Evolutionary conservation across 139 green algal genomes (phyloP).

Genomic region (Coelastrella sp.): DNA sequence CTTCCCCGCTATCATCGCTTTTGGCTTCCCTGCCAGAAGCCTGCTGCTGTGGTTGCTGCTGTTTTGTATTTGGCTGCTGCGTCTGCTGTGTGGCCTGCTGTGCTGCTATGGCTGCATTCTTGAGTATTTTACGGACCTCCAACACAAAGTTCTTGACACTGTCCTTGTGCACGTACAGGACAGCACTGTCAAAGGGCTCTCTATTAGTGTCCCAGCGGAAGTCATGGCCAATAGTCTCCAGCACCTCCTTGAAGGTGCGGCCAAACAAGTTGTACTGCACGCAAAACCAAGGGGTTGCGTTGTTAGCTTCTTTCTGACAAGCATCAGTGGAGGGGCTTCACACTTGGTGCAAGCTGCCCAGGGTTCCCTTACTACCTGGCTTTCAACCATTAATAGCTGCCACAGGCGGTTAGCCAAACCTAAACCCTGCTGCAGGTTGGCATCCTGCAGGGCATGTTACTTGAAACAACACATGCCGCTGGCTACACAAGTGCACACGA

Average conservation of each 20-base stretch:
- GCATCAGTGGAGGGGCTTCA: no score
- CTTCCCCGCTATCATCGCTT: not conserved
- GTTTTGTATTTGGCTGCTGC: not conserved
- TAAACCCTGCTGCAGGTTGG: no score
- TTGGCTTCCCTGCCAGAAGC: not conserved
- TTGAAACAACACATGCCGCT: not conserved
- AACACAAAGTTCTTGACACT: not conserved
- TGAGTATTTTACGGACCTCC: not conserved
- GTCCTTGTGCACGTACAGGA: conserved; percentile 36
- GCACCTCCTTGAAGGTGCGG: conserved; percentile 17
- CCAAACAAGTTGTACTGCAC: conserved; percentile 49
- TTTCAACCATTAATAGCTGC: no score
- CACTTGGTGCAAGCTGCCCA: no score
- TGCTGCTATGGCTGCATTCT: not conserved
- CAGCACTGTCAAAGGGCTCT: conserved; percentile 25
- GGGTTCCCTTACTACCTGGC: no score
- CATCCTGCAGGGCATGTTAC: no score
- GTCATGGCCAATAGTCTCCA: not conserved
- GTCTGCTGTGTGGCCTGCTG: not conserved
- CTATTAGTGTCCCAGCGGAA: conserved; percentile 1
- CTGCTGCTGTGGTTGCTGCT: conserved; percentile 14
- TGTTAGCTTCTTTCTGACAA: no score
- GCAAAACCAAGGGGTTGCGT: no score
- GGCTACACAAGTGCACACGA: not conserved
- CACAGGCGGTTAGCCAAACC: no score